Base-by-base conservation (phyloP, 2,329 filamentous ascomycete species). In the Paecilomyces sp. region DNA sequence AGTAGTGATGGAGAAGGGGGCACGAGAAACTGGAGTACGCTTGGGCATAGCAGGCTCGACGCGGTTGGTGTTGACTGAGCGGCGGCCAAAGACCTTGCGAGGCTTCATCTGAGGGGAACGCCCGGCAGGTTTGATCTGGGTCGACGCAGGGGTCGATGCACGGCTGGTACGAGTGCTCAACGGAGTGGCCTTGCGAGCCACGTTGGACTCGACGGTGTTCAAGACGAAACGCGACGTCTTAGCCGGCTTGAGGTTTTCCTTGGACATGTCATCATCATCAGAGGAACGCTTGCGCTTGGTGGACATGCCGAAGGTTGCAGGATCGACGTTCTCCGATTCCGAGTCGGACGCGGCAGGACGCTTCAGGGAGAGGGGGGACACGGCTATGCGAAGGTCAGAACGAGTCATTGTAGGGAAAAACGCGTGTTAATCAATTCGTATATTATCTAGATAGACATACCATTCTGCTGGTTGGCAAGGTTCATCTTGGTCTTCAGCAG, bases 1-100 rank as follows among this genome's bases (percentile, higher is more conserved):
- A 25, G 90, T 89, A 70, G 94, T 89, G 61, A 96, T 86, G 57
- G 89, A 92, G 76, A 96, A 95, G 0, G 91, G 90, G 3, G 88
- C 77, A 6, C 80, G 76, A n/a, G 77, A 67, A 33, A 77, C 72
- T 28, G 75, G 18, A 53, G 24, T 77, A 59, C 77, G 70, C 58
- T 70, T 79, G 62, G 77, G 76, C 56, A 77, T 75, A 71, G 83
- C 76, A 1, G 89, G 88, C 0, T 93, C 88, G 58, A 92, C 80
- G 54, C 91, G 89, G 53, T 83, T 79, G 73, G 87, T 81, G n/a
- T 82, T 82, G 15, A 82, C 83, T 61, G 85, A 85, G 55, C 89
- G 87, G 61, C 88, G 86, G 70, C 83, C 86, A 56, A 84, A 85
- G 51, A 91, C 80, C 63, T 91, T 85, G 57, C 86, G 85, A 30